Evolutionary conservation across 768 basidiomycete genomes (phyloP), one percentile per base, ranked within the genome.

Genomic region (Amanita fuliginea): DNA sequence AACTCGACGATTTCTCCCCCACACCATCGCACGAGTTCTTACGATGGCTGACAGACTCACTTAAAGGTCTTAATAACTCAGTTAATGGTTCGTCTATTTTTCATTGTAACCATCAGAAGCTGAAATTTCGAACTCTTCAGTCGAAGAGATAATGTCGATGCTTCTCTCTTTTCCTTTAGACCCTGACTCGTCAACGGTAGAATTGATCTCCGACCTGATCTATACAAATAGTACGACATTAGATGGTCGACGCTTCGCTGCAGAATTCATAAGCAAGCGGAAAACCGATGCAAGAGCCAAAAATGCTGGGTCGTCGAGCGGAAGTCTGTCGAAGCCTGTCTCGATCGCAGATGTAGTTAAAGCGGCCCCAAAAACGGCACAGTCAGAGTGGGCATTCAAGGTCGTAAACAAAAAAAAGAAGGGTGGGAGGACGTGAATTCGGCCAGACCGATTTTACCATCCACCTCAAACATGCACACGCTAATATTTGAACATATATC

Each of bases 391-490:
- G 86, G 80, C 81, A 6, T 92, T 91, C 73, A 94, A 92, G 67
- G 86, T 94, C 4, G 88, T 93, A 46, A 91, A 92, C 57, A 93
- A 94, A 74, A 96, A 94, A 72, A 96, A 91, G 78, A 90, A 89
- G 67, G 76, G 83, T 13, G 76, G 76, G 24, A 72, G 77, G 57
- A 60, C 78, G 41, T 84, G 61, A 69, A 44, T 26, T 39, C 8
- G 18, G 32, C 21, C 19, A 11, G 35, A 39, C 22, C 11, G 19
- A 46, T 19, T 19, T 14, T 21, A 19, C 18, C 45, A 30, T 24
- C 30, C 30, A n/a, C 11, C 35, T 22, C n/a, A 16, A 11, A 3
- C 24, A 7, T 42, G 33, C 21, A 40, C 37, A 48, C 33, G 30
- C 49, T 50, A 42, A 50, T 50, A 16, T 47, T 42, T 11, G 18